Conservation (phyloP, 164 flowering plant species). For the Brasenia schreberi region DNA sequence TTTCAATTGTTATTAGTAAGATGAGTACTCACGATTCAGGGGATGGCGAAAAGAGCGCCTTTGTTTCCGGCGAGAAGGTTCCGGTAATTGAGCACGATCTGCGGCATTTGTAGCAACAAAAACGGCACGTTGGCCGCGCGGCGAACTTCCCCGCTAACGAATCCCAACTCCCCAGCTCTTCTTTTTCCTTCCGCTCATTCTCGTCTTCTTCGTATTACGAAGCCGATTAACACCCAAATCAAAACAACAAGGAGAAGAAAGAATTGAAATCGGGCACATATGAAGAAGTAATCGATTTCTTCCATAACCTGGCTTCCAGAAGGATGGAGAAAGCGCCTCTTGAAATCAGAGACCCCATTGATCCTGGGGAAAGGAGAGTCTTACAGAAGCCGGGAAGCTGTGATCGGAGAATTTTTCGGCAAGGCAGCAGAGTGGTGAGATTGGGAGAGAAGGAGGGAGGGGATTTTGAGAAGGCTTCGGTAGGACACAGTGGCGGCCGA, state of each 20-base stretch:
- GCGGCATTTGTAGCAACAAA: constrained; percentile 68
- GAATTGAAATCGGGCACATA: neutral
- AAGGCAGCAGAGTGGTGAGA: neutral
- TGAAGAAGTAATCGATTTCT: neutral
- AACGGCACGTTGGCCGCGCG: constrained; percentile 64
- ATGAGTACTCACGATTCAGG: constrained; percentile 58
- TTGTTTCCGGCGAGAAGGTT: constrained; percentile 72
- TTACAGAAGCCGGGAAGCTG: no score
- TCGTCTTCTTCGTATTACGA: neutral
- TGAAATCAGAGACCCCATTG: no score
- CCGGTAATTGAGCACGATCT: constrained; percentile 71
- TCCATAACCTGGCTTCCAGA: neutral
- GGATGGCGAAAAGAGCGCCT: constrained; percentile 60
- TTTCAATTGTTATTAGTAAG: no score
- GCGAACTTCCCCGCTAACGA: constrained; percentile 63
- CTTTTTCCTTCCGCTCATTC: neutral
- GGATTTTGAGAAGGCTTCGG: neutral
- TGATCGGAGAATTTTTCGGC: neutral
- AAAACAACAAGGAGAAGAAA: neutral
- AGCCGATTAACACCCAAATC: neutral
- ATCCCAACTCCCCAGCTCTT: constrained; percentile 30
- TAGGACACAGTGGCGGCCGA: no score
- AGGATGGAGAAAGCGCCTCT: neutral
- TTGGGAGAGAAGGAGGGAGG: neutral
- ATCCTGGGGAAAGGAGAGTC: no score